Conservation (phyloP, 441 rosid species). For the Populus hybrid region DNA sequence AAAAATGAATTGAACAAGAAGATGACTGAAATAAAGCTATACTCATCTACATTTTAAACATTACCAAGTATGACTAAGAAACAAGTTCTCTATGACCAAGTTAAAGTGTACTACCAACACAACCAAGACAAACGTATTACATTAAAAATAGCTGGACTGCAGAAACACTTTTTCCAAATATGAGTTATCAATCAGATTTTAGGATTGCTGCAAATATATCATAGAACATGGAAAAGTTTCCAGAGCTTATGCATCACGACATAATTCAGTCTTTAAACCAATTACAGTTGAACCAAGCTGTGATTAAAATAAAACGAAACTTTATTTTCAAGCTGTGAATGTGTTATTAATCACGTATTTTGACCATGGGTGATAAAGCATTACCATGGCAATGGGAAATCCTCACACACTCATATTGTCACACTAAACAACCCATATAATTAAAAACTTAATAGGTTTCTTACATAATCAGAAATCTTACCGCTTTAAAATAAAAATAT, state of each 20-base stretch:
- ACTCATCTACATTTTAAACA: slow-evolving; percentile 1
- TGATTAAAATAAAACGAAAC: slow-evolving; percentile 1
- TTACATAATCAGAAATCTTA: background rate
- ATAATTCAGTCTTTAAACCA: slow-evolving; percentile 59
- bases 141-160: background rate
- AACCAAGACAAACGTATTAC: background rate
- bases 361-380: background rate
- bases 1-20: slow-evolving; percentile 7
- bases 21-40: slow-evolving; percentile 5
- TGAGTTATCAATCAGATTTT: background rate
- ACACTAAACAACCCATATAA: background rate
- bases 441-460: background rate
- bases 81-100: background rate
- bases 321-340: background rate
- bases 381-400: background rate
- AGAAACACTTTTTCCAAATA: background rate
- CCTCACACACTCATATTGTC: background rate
- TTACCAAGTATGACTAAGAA: background rate
- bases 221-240: background rate
- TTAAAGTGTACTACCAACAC: background rate
- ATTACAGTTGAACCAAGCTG: slow-evolving; percentile 98
- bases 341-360: no score
- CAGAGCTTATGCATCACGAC: background rate
- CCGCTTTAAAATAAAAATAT: background rate
- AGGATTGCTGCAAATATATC: background rate